phyloP scores from a whole-genome alignment of 805 yeast species.

The Saccharomycopsis microspora region DNA sequence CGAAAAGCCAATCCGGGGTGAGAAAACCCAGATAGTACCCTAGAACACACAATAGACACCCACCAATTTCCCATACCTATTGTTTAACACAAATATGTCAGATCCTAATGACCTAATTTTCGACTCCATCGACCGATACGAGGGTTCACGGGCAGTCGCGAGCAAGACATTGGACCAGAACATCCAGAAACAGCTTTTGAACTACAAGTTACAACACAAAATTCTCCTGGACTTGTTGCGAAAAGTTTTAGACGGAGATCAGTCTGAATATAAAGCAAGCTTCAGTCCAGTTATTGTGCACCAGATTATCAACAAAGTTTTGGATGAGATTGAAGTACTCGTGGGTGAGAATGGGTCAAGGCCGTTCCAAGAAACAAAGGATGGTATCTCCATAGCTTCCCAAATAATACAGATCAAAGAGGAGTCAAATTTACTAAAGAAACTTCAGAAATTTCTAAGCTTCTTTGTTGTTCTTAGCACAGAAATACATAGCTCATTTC shows the following conservation, averaged over 20 bases:
- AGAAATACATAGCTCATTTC: not conserved
- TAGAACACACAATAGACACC: too few species aligned
- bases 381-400: not conserved
- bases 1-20: too few species aligned
- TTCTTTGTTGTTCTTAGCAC: not conserved
- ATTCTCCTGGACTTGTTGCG: conserved; percentile 7
- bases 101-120: conserved; percentile 4
- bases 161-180: not conserved
- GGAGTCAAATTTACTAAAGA: conserved; percentile 1
- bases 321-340: not conserved
- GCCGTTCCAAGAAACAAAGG: not conserved
- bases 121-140: conserved; percentile 6
- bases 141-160: not conserved
- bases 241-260: conserved; percentile 7
- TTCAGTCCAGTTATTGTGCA: not conserved
- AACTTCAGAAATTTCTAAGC: conserved; percentile 1
- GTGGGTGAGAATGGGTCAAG: not conserved
- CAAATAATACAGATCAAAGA: not conserved
- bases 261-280: not conserved
- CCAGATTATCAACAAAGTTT: conserved; percentile 1
- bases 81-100: not conserved
- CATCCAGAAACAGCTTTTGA: conserved; percentile 9
- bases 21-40: too few species aligned
- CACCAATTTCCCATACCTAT: not conserved
- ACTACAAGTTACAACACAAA: conserved; percentile 11